A percentile compares a stretch with the other conserved stretches of the same genome.
Evolutionary conservation across 805 yeast genomes (phyloP).

Genomic region (Suhomyces sp.): DNA sequence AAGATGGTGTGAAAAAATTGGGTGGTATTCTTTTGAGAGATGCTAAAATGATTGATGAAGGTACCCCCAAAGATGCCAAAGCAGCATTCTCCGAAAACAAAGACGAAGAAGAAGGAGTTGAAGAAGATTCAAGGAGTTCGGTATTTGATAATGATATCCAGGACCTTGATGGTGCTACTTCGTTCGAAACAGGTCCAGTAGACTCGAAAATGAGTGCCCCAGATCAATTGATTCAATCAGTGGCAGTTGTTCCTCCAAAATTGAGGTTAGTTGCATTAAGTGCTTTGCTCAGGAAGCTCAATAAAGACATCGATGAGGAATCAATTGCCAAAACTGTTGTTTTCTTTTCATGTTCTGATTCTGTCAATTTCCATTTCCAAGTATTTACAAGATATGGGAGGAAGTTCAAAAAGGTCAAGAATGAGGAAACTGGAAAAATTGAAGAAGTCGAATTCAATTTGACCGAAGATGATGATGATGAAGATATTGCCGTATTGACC

Average conservation of each 20-base stretch:
- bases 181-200: conserved; percentile 4
- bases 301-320: conserved; percentile 7
- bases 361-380: conserved; percentile 90
- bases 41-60: conserved; percentile 74
- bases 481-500: conserved; percentile 44
- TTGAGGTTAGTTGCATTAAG: conserved; percentile 79
- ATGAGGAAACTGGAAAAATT: conserved; percentile 23
- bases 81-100: no score
- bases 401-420: conserved; percentile 31
- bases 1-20: conserved; percentile 72
- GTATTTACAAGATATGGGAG: conserved; percentile 65
- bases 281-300: conserved; percentile 56
- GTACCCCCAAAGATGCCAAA: no score
- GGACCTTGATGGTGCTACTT: conserved; percentile 4
- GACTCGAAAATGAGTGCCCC: conserved; percentile 58
- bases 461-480: conserved; percentile 22
- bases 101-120: conserved; percentile 28
- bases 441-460: conserved; percentile 17
- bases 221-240: conserved; percentile 81
- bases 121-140: conserved; percentile 21
- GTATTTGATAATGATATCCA: conserved; percentile 33
- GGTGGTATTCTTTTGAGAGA: conserved; percentile 75
- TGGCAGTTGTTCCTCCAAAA: conserved; percentile 88
- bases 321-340: conserved; percentile 63
- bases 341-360: conserved; percentile 90